phyloP scores from a whole-genome alignment of 2,329 filamentous ascomycete species.

The Ophiostoma quercus region DNA sequence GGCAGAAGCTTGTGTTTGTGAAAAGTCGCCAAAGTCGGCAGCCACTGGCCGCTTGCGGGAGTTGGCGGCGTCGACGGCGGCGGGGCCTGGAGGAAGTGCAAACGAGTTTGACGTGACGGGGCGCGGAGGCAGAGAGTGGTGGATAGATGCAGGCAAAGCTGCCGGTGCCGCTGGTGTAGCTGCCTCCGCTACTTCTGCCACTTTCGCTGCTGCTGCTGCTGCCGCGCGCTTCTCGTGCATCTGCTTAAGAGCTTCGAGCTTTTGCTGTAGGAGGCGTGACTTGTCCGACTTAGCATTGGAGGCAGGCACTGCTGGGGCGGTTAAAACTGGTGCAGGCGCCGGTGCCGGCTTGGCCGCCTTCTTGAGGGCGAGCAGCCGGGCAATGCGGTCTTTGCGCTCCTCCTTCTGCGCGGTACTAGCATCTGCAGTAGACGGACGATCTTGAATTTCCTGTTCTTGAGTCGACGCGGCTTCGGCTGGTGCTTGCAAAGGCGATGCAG shows the following conservation, averaged over 20 bases:
- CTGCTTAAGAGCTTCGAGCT: conserved; percentile 69
- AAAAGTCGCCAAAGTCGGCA: conserved; percentile 62
- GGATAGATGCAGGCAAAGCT: neutral
- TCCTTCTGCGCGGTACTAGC: conserved; percentile 35
- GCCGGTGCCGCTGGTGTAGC: neutral
- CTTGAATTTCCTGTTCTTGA: neutral
- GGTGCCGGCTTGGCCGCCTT: conserved; percentile 43
- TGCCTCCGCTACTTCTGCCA: conserved; percentile 1
- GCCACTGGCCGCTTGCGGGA: conserved; percentile 50
- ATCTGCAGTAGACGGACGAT: neutral
- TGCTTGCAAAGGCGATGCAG: conserved; percentile 2
- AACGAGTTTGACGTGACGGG: neutral
- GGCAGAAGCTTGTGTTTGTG: conserved; percentile 32
- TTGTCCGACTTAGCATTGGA: conserved; percentile 59
- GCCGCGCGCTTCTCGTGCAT: conserved; percentile 44
- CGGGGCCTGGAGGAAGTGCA: neutral
- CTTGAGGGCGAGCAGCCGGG: conserved; percentile 68
- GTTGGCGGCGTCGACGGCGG: neutral
- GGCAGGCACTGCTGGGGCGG: conserved; percentile 22
- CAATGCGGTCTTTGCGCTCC: conserved; percentile 71
- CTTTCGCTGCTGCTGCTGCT: conserved; percentile 29
- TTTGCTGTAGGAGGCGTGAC: conserved; percentile 66
- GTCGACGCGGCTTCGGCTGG: conserved; percentile 6
- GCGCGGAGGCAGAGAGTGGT: neutral
- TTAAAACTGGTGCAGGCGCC: neutral